Conservation (phyloP, 768 basidiomycete species). For the Flagelloscypha sp. region DNA sequence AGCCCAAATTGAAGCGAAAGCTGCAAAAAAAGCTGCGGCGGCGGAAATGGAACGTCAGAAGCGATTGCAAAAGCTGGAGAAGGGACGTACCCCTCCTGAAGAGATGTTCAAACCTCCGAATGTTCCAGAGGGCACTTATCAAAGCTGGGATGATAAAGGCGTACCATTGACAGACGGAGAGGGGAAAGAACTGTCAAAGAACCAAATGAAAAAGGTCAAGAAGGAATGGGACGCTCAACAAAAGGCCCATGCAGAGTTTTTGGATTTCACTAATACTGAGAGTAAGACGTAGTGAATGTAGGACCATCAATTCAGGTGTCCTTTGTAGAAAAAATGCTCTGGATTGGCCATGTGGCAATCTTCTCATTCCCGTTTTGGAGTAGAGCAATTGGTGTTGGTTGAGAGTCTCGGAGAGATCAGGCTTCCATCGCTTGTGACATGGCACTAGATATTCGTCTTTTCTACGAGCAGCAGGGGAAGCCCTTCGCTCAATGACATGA, state of each 20-base stretch:
- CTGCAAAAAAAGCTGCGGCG: slow-evolving; percentile 67
- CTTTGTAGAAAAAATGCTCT: too few species aligned
- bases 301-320: too few species aligned
- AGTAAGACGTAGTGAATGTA: slow-evolving; percentile 11
- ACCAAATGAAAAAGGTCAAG: slow-evolving; percentile 60
- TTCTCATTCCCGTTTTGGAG: too few species aligned
- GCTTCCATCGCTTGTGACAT: too few species aligned
- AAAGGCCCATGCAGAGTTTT: slow-evolving; percentile 74
- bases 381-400: too few species aligned
- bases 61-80: slow-evolving; percentile 73
- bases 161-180: slow-evolving; percentile 78
- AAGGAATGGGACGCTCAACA: slow-evolving; percentile 71
- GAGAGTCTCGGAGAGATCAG: too few species aligned
- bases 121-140: slow-evolving; percentile 61
- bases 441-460: too few species aligned
- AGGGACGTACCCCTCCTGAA: slow-evolving; percentile 63
- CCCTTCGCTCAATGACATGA: too few species aligned
- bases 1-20: slow-evolving; percentile 64
- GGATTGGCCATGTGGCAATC: too few species aligned
- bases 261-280: slow-evolving; percentile 36
- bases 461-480: too few species aligned
- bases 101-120: slow-evolving; percentile 84
- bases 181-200: slow-evolving; percentile 83
- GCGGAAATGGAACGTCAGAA: slow-evolving; percentile 60
- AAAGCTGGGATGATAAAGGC: slow-evolving; percentile 79